A percentile compares a stretch with the other conserved stretches of the same genome.
Evolutionary conservation across 2,329 filamentous ascomycete species (phyloP).

Genomic region (Aureobasidium leucospermi): DNA sequence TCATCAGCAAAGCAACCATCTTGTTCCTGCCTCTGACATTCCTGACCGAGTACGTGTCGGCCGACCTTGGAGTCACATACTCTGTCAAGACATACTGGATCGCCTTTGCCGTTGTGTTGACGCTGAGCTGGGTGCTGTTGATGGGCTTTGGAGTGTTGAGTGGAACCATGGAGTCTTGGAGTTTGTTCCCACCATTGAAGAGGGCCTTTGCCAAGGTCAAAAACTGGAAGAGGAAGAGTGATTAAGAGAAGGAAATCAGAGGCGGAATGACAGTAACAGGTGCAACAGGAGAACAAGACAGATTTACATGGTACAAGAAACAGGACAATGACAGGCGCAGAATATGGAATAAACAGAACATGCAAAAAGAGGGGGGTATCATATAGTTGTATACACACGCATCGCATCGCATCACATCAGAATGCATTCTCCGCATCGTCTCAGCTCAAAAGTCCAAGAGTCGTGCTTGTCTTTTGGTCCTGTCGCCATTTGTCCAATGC

Average conservation of each 20-base stretch:
- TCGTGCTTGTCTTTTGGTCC: not conserved
- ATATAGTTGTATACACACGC: slow-evolving; percentile 9
- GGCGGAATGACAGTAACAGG: not conserved
- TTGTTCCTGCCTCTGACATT: slow-evolving; percentile 68
- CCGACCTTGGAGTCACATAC: slow-evolving; percentile 56
- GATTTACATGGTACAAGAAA: not conserved
- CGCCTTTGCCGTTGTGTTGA: slow-evolving; percentile 56
- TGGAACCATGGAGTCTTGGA: slow-evolving; percentile 44
- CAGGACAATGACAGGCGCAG: not conserved
- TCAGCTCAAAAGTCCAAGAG: not conserved
- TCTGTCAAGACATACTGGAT: slow-evolving; percentile 59
- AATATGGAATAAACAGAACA: not conserved
- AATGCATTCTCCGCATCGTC: no score
- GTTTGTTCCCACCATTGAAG: slow-evolving; percentile 5
- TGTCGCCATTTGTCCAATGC: slow-evolving; percentile 57
- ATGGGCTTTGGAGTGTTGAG: slow-evolving; percentile 51
- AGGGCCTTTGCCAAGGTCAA: not conserved
- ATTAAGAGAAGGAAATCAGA: not conserved
- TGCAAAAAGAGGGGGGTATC: slow-evolving; percentile 9
- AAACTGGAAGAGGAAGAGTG: slow-evolving; percentile 8
- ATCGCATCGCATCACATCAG: not conserved
- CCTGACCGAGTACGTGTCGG: slow-evolving; percentile 66
- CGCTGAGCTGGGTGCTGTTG: slow-evolving; percentile 51
- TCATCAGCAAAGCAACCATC: slow-evolving; percentile 68
- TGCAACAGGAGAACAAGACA: not conserved